A percentile compares a stretch with the other conserved stretches of the same genome.
phyloP scores from a whole-genome alignment of 345 rosid species.

The Kandelia obovata region DNA sequence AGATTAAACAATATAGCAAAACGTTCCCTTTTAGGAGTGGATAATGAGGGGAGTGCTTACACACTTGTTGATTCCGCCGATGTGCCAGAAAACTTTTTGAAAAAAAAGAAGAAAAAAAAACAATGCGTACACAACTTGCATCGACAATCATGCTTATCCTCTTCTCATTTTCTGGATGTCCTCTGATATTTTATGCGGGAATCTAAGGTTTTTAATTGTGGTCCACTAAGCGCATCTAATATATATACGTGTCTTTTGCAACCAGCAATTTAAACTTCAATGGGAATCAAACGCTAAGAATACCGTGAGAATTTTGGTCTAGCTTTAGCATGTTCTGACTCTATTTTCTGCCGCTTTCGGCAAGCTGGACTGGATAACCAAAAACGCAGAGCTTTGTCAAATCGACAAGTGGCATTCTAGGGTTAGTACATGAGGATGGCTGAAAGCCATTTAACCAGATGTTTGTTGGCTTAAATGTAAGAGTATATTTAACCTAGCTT shows the following conservation, averaged over 20 bases:
- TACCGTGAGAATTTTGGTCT: background rate
- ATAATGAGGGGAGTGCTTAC: conserved; percentile 3
- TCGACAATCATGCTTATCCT: conserved; percentile 13
- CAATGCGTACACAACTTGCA: conserved; percentile 11
- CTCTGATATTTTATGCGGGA: too few relatives aligned
- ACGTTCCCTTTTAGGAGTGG: conserved; percentile 43
- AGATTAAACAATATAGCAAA: conserved; percentile 3
- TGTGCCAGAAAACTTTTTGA: background rate
- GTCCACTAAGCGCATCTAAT: background rate
- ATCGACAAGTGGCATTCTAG: conserved; percentile 7
- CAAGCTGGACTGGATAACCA: background rate
- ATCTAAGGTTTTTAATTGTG: too few relatives aligned
- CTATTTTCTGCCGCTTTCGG: conserved; percentile 21
- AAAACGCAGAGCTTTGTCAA: background rate
- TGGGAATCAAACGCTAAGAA: background rate
- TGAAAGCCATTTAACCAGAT: background rate
- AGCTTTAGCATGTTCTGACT: too few relatives aligned
- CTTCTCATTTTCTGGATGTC: too few relatives aligned
- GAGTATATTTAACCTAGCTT: too few relatives aligned
- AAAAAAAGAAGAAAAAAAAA: background rate
- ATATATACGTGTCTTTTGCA: too few relatives aligned
- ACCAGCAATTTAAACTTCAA: too few relatives aligned
- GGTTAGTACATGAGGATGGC: background rate
- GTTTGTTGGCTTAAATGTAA: background rate
- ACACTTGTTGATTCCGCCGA: background rate